A percentile compares a stretch with the other conserved stretches of the same genome.
These are phyloP conservation scores for Aspergillus japonicus DNA, from an alignment of 2,329 filamentous ascomycete species.

Conservation along the genomic window DNA sequence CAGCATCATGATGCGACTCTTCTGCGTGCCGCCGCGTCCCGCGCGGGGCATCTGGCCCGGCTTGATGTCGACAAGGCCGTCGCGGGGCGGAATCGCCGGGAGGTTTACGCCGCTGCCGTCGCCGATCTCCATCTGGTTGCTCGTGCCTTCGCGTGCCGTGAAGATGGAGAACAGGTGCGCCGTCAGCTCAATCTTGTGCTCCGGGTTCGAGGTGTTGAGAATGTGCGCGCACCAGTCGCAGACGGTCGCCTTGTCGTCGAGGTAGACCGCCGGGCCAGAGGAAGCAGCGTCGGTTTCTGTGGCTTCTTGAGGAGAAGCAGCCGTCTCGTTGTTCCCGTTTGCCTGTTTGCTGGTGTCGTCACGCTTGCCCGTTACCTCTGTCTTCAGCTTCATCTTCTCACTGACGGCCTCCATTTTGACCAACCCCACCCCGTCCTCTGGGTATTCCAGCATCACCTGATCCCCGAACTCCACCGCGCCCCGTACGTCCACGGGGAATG, in stretches of 20 bases:
- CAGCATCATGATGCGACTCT: constrained; percentile 48
- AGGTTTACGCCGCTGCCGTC: constrained; percentile 34
- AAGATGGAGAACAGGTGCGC: constrained; percentile 47
- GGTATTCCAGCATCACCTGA: constrained; percentile 36
- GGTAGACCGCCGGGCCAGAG: constrained; percentile 27
- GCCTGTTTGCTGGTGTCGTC: neutral
- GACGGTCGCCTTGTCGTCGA: constrained; percentile 44
- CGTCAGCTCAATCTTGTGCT: constrained; percentile 50
- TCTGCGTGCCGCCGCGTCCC: constrained; percentile 45
- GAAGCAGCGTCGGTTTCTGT: constrained; percentile 15
- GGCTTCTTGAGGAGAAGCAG: neutral
- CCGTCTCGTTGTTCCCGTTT: neutral
- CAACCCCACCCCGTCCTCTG: constrained; percentile 25
- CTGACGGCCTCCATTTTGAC: constrained; percentile 44
- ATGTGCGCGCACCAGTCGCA: constrained; percentile 51
- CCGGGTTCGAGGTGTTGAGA: constrained; percentile 45
- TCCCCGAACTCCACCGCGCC: constrained; percentile 31
- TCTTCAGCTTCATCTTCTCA: constrained; percentile 48
- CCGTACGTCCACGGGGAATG: constrained; percentile 43
- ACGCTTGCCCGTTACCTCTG: constrained; percentile 1
- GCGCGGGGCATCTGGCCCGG: constrained; percentile 43
- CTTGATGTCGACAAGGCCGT: constrained; percentile 40
- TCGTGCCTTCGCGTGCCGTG: constrained; percentile 38
- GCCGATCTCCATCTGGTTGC: constrained; percentile 45
- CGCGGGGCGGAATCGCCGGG: constrained; percentile 44